Percentiles rank a stretch among this genome's conserved stretches.
Conservation (phyloP, 768 basidiomycete species). For the Suillus variegatus region DNA sequence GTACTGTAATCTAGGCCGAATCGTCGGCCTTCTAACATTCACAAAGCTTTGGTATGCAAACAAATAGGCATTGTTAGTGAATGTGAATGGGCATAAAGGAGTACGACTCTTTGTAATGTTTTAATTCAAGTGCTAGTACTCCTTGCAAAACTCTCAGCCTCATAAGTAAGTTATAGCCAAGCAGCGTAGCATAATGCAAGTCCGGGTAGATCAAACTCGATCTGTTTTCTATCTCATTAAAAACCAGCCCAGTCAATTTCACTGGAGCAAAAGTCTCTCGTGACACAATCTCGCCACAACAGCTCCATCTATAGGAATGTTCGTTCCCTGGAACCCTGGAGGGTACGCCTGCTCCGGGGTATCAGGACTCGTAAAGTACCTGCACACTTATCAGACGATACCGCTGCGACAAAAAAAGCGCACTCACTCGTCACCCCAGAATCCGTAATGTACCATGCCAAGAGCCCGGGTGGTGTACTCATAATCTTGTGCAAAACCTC, state of each 20-base stretch:
- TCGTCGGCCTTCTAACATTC: too few species aligned
- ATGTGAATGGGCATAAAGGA: not conserved
- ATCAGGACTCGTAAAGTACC: conserved; percentile 74
- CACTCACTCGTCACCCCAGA: conserved; percentile 74
- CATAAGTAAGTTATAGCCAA: not conserved
- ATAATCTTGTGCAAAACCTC: conserved; percentile 86
- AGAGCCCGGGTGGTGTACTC: conserved; percentile 79
- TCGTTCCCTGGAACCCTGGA: conserved; percentile 87
- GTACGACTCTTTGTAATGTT: not conserved
- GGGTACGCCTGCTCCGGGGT: conserved; percentile 73
- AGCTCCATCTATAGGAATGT: conserved; percentile 79
- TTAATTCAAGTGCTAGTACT: not conserved
- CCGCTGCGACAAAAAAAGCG: not conserved
- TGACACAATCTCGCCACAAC: conserved; percentile 62
- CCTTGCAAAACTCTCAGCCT: not conserved
- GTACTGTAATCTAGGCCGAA: too few species aligned
- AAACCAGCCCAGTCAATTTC: not conserved
- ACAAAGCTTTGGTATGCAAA: too few species aligned
- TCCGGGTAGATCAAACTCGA: not conserved
- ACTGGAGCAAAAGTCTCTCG: conserved; percentile 43
- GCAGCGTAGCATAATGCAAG: not conserved
- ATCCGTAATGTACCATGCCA: conserved; percentile 82
- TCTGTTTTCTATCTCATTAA: not conserved
- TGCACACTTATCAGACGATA: conserved; percentile 24
- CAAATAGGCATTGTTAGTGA: not conserved